Percentiles rank a stretch among this genome's conserved stretches.
Conservation (phyloP, 2,329 filamentous ascomycete genomes). For the Alternaria arborescens region DNA sequence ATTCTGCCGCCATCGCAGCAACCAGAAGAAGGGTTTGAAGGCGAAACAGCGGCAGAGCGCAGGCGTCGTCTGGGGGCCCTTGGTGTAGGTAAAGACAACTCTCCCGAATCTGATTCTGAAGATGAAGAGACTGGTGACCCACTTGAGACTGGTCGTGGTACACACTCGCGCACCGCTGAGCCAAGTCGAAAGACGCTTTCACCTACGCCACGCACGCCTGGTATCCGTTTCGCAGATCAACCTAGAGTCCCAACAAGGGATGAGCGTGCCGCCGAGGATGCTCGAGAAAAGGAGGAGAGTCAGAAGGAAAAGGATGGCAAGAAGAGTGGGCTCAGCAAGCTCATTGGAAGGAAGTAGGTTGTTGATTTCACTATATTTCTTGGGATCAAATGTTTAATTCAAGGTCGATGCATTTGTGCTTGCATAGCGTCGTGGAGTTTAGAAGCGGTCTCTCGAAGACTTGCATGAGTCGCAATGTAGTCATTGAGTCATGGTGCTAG, state of each 20-base stretch:
- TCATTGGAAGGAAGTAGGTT: constrained; percentile 27
- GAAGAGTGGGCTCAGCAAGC: constrained; percentile 30
- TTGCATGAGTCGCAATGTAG: background rate
- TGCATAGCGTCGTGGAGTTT: constrained; percentile 5
- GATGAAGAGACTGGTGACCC: constrained; percentile 47
- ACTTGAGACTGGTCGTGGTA: constrained; percentile 46
- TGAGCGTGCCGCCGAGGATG: constrained; percentile 39
- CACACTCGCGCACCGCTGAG: constrained; percentile 25
- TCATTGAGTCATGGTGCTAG: background rate
- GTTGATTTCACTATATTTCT: background rate
- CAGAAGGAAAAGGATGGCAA: constrained; percentile 22
- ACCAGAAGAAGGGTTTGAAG: constrained; percentile 41
- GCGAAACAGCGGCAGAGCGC: constrained; percentile 78
- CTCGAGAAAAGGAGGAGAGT: constrained; percentile 30
- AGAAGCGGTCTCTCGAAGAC: background rate
- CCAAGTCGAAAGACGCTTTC: constrained; percentile 18
- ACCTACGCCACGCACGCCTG: constrained; percentile 53
- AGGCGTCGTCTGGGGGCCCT: constrained; percentile 77
- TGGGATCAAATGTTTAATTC: constrained; percentile 1
- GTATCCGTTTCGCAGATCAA: constrained; percentile 69
- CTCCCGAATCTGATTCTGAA: constrained; percentile 43
- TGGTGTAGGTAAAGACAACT: constrained; percentile 58
- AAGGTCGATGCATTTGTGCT: constrained; percentile 2
- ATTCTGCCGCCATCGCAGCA: constrained; percentile 29
- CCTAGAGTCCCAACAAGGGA: constrained; percentile 47